Conservation (phyloP, 208 protist genomes). For the Acanthamoeba polyphaga region DNA sequence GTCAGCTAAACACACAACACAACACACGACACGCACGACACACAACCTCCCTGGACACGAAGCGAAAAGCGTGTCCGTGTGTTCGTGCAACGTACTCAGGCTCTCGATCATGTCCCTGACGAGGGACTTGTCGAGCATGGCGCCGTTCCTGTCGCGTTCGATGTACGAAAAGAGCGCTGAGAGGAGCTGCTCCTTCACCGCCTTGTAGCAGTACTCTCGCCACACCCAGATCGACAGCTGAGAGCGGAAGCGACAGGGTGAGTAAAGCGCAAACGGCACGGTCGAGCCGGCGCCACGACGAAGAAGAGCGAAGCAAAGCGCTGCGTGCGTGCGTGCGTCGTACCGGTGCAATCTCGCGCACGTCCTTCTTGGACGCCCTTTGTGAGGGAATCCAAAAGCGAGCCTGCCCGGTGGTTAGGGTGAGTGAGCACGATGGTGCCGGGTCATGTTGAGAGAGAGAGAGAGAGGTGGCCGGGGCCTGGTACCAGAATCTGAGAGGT, state of each 20-base stretch:
- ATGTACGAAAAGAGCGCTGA: not conserved
- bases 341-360: conserved; percentile 36
- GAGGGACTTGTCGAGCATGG: conserved; percentile 1
- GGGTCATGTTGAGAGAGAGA: not conserved
- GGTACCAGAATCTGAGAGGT: conserved; percentile 28
- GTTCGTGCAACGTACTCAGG: not conserved
- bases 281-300: not conserved
- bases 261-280: no score
- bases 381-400: conserved; percentile 64
- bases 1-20: not conserved
- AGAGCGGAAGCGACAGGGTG: no score
- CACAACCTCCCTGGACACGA: no score
- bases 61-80: no score
- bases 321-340: not conserved
- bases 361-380: conserved; percentile 28
- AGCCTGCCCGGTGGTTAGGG: not conserved
- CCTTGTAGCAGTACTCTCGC: not conserved
- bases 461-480: not conserved
- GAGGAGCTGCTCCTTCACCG: not conserved
- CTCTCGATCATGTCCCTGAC: conserved; percentile 32
- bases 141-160: conserved; percentile 37
- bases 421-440: no score
- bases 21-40: no score
- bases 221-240: conserved; percentile 49
- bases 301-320: not conserved